phyloP scores from a whole-genome alignment of 495 filamentous ascomycete genomes.

The Eremomyces bilateralis region DNA sequence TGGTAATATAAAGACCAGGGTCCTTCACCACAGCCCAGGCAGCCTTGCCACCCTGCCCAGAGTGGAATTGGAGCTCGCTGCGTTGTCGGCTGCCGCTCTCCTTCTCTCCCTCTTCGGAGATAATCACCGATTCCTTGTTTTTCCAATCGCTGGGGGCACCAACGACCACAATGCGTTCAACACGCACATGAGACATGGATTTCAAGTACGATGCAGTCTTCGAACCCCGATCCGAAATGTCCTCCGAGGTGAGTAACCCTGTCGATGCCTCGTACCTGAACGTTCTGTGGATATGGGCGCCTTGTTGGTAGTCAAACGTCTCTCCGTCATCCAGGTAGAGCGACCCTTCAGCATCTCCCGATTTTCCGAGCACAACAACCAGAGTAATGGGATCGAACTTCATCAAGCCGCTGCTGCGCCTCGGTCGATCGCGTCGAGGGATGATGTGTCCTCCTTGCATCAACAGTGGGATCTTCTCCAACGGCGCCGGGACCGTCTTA shows the following conservation, averaged over 20 bases:
- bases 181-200: conserved; percentile 47
- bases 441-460: conserved; percentile 88
- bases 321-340: conserved; percentile 91
- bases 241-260: conserved; percentile 30
- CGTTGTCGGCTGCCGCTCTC: conserved; percentile 18
- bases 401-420: conserved; percentile 74
- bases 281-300: conserved; percentile 64
- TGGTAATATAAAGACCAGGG: conserved; percentile 52
- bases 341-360: conserved; percentile 53
- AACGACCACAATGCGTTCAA: conserved; percentile 69
- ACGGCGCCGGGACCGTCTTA: conserved; percentile 50
- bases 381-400: conserved; percentile 86
- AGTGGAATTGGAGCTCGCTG: conserved; percentile 34
- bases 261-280: conserved; percentile 37
- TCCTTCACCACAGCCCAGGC: conserved; percentile 64
- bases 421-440: conserved; percentile 67
- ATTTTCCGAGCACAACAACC: conserved; percentile 49
- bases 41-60: conserved; percentile 37
- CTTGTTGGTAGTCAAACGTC: conserved; percentile 66
- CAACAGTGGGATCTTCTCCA: conserved; percentile 68
- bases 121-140: conserved; percentile 38
- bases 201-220: conserved; percentile 55
- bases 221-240: conserved; percentile 29
- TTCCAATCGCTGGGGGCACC: conserved; percentile 55
- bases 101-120: conserved; percentile 47